Conservation (phyloP, 2,329 filamentous ascomycete species). For the Cordyceps tenuipes region DNA sequence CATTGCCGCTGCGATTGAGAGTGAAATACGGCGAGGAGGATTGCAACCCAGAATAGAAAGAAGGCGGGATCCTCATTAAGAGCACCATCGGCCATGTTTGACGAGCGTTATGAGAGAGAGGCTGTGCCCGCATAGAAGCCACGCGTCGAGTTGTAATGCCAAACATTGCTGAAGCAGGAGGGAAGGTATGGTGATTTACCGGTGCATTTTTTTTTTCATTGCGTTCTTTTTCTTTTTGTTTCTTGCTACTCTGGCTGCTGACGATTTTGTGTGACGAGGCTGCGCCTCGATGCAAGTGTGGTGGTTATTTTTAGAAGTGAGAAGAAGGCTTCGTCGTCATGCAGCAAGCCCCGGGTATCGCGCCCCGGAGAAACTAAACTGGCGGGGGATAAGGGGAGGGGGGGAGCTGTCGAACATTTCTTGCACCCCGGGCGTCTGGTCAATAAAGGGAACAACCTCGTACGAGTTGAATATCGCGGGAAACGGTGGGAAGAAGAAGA, state of each 20-base stretch:
- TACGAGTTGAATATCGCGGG: not conserved
- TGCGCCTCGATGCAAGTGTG: not conserved
- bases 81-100: not conserved
- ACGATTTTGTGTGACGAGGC: no score
- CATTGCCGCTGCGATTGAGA: not conserved
- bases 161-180: not conserved
- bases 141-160: not conserved
- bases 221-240: no score
- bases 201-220: no score
- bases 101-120: not conserved
- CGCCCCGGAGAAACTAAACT: not conserved
- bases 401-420: not conserved
- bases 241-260: no score
- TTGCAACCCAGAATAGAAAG: not conserved
- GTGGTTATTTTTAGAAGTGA: slow-evolving; percentile 1
- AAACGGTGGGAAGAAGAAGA: no score
- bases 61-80: not conserved
- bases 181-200: no score
- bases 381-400: not conserved
- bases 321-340: not conserved
- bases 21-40: not conserved
- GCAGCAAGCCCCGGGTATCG: not conserved
- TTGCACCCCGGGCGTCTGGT: not conserved
- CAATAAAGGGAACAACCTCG: not conserved
- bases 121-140: not conserved